Base-by-base conservation (phyloP, 1,284 basidiomycete genomes). In the Quambalaria eucalypti region DNA sequence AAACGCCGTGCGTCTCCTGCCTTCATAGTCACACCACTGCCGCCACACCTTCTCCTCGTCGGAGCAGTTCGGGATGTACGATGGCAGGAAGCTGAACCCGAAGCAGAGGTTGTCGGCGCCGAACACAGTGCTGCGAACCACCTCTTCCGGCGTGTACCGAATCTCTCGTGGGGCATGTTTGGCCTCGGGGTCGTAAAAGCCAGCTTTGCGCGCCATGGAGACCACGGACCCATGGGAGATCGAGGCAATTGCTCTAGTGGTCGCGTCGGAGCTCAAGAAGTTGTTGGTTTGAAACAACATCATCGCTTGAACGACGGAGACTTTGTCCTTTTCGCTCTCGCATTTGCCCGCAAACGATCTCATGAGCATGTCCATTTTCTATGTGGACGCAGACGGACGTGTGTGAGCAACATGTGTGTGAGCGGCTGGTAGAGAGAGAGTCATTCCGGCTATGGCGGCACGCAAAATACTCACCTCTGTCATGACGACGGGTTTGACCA, bases 401-500 rank as follows among this genome's bases (percentile, higher is more conserved):
- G 19, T 25, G n/a, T 9, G 12, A 14, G 28, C 19, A 6, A 19
- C n/a, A n/a, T n/a, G n/a, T n/a, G n/a, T n/a, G n/a, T n/a, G n/a
- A n/a, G n/a, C n/a, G n/a, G n/a, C n/a, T n/a, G n/a, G n/a, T n/a
- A n/a, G n/a, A n/a, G n/a, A n/a, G n/a, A n/a, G n/a, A n/a, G n/a
- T n/a, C n/a, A n/a, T n/a, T n/a, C n/a, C n/a, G 4, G 36, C 36
- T 10, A 14, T 39, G 16, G 10, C 4, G 5, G 16, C 36, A 5
- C 36, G 16, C 4, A 5, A 39, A 4, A 14, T 3, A 39, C 36
- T 39, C 10, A 39, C 36, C 36, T 39, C 66, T 31, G 48, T 57
- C 66, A 68, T 66, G 51, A 70, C 68, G 40, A 70, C 58, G 19
- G 68, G 66, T 52, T 64, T 63, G 48, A 70, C 68, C 28, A 68